phyloP scores from a whole-genome alignment of 176 grass and related monocot species.

The Hordeum vulgare region DNA sequence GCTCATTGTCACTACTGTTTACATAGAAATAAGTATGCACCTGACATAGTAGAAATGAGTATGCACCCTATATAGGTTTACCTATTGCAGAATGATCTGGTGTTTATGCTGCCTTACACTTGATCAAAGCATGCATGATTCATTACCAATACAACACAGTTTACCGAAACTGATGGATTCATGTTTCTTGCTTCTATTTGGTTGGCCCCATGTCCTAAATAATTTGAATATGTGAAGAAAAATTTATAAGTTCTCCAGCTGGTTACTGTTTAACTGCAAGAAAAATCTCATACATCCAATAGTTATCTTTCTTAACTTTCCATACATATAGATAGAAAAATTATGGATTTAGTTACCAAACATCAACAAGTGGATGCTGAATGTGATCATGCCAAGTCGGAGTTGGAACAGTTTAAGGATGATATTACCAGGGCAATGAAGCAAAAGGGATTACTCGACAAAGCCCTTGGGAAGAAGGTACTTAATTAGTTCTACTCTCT shows the following conservation, averaged over 20 bases:
- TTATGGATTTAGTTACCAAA: constrained; percentile 72
- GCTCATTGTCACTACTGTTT: neutral
- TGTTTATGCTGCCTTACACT: neutral
- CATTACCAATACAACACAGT: neutral
- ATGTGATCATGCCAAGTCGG: constrained; percentile 61
- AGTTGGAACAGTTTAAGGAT: constrained; percentile 62
- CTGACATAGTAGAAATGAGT: neutral
- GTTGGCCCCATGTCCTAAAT: neutral
- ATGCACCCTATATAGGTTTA: neutral
- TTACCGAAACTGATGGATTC: neutral
- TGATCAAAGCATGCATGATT: neutral
- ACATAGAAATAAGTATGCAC: neutral
- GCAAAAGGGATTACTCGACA: constrained; percentile 59
- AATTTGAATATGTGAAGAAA: neutral
- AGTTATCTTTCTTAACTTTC: constrained; percentile 62
- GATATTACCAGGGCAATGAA: constrained; percentile 62
- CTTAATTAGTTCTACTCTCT: neutral
- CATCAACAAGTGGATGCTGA: constrained; percentile 93
- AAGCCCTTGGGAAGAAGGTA: constrained; percentile 88
- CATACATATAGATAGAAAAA: constrained; percentile 86
- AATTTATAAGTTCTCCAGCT: neutral
- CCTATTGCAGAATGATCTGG: neutral
- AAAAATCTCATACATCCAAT: neutral
- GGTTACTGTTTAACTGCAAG: constrained; percentile 5
- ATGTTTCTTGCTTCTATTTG: neutral